These are phyloP conservation scores for Lotus japonicus DNA, from an alignment of 306 rosid genomes.

Conservation along the genomic window DNA sequence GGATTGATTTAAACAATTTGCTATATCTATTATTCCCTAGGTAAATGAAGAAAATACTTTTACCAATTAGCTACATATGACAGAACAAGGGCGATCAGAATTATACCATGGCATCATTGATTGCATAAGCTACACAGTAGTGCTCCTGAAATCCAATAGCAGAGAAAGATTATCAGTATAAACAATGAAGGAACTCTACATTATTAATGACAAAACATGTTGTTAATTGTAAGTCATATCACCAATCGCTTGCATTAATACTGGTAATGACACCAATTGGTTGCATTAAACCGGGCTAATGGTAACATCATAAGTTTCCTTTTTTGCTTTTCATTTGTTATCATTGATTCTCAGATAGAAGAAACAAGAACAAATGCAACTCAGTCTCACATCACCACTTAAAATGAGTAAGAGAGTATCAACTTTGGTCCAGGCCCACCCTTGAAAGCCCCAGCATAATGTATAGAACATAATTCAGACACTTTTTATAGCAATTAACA, in stretches of 20 bases:
- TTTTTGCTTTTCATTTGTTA: neutral
- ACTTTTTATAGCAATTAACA: conserved; percentile 9
- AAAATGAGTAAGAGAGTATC: neutral
- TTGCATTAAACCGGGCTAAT: neutral
- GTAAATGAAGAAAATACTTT: neutral
- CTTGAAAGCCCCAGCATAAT: conserved; percentile 11
- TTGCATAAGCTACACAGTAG: conserved; percentile 90
- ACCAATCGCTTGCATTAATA: conserved; percentile 6
- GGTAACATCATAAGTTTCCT: neutral
- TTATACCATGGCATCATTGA: conserved; percentile 83
- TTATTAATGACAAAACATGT: conserved; percentile 1
- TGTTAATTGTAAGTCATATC: conserved; percentile 7
- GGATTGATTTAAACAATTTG: neutral
- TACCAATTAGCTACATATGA: neutral
- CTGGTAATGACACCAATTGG: conserved; percentile 9
- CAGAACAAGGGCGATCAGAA: neutral
- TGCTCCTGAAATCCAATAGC: conserved; percentile 79
- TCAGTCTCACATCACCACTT: neutral
- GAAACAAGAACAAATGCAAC: neutral
- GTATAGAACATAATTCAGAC: neutral
- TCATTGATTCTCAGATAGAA: neutral
- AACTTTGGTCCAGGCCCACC: conserved; percentile 8
- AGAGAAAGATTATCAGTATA: conserved; percentile 2
- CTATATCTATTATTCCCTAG: neutral
- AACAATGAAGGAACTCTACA: conserved; percentile 4